These are phyloP conservation scores for Pouteria campechiana DNA, from an alignment of 179 eudicot species.

Conservation along the genomic window DNA sequence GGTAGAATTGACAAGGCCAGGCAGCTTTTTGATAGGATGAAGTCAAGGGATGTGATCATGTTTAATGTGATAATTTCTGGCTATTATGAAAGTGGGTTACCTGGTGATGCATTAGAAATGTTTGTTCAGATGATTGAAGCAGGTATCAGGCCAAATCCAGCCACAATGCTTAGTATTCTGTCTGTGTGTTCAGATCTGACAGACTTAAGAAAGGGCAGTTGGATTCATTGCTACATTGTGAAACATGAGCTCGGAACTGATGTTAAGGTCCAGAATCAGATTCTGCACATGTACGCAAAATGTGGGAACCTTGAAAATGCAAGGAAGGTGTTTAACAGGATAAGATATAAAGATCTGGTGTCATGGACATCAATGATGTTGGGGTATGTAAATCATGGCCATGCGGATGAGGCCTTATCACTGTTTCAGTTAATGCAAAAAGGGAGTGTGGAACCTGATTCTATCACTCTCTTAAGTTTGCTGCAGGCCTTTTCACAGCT, in stretches of 20 bases:
- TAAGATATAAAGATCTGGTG: constrained; percentile 7
- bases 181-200: constrained; percentile 7
- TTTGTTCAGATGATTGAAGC: constrained; percentile 5
- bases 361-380: constrained; percentile 21
- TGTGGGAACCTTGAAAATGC: constrained; percentile 7
- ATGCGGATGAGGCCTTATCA: constrained; percentile 10
- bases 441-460: constrained; percentile 2
- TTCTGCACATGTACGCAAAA: constrained; percentile 9
- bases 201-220: constrained; percentile 2
- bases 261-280: constrained; percentile 11
- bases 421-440: constrained; percentile 9
- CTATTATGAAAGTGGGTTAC: constrained; percentile 5
- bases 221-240: constrained; percentile 11
- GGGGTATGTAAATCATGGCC: constrained; percentile 8
- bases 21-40: constrained; percentile 6
- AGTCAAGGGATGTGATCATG: constrained; percentile 7
- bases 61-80: constrained; percentile 14
- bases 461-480: constrained; percentile 7
- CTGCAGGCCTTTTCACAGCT: constrained; percentile 12
- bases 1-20: constrained; percentile 1
- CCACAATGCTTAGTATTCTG: constrained; percentile 3
- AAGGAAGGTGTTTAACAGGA: constrained; percentile 7
- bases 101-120: constrained; percentile 1
- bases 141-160: constrained; percentile 4
- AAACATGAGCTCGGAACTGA: constrained; percentile 9